phyloP scores from a whole-genome alignment of 2,329 filamentous ascomycete genomes.

The Neoascochyta sp. region DNA sequence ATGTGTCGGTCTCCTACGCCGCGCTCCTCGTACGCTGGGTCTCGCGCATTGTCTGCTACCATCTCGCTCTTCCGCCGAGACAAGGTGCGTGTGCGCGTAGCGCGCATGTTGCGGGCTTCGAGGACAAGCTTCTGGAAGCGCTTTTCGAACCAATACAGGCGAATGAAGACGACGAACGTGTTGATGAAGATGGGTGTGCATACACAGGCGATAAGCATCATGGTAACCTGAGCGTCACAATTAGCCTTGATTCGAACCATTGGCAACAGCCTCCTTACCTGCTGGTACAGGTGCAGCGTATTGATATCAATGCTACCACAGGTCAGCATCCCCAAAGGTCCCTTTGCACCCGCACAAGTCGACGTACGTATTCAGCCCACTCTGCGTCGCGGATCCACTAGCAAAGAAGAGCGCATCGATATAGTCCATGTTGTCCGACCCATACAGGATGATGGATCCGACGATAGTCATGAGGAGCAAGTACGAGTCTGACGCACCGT shows the following conservation, averaged over 20 bases:
- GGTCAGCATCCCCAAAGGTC: constrained; percentile 15
- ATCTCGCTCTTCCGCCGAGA: constrained; percentile 50
- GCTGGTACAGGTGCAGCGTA: constrained; percentile 46
- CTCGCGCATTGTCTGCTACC: constrained; percentile 45
- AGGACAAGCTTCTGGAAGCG: constrained; percentile 80
- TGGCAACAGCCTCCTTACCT: constrained; percentile 47
- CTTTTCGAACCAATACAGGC: constrained; percentile 98
- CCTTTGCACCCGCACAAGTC: background rate
- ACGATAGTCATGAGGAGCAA: constrained; percentile 70
- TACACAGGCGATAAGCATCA: constrained; percentile 36
- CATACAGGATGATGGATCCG: constrained; percentile 74
- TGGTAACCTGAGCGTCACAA: constrained; percentile 51
- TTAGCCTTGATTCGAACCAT: background rate
- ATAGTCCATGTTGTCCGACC: constrained; percentile 62
- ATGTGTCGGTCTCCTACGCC: constrained; percentile 66
- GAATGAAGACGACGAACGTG: constrained; percentile 79
- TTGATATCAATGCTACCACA: constrained; percentile 48
- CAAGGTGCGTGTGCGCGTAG: constrained; percentile 55
- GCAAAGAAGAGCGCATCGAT: constrained; percentile 88
- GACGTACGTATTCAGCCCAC: constrained; percentile 74
- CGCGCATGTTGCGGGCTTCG: constrained; percentile 64
- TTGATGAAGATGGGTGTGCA: constrained; percentile 45
- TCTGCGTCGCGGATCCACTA: constrained; percentile 84
- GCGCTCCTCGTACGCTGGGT: constrained; percentile 50
- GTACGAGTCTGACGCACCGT: constrained; percentile 61